phyloP scores from a whole-genome alignment of 495 filamentous ascomycete species.

The Poronia punctata region DNA sequence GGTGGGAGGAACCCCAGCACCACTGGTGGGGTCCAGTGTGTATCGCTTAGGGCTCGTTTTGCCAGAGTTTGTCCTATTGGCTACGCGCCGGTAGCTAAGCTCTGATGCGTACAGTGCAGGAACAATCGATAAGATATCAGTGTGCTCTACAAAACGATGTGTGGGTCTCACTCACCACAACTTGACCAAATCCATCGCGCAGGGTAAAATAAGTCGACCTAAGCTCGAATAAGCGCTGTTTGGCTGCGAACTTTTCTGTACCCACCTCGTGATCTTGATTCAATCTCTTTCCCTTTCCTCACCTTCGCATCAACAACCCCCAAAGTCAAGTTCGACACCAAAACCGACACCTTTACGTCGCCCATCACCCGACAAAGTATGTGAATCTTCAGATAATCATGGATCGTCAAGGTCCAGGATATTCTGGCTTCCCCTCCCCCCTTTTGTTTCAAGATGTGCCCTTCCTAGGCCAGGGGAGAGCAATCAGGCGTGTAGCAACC shows the following conservation, averaged over 20 bases:
- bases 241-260: constrained; percentile 7
- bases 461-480: constrained; percentile 45
- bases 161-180: constrained; percentile 2
- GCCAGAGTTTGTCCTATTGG: constrained; percentile 25
- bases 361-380: constrained; percentile 28
- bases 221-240: not conserved
- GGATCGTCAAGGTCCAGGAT: constrained; percentile 19
- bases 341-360: not conserved
- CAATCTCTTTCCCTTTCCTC: not conserved
- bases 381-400: constrained; percentile 26
- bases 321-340: not conserved
- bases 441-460: too few relatives aligned
- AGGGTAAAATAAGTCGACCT: constrained; percentile 4
- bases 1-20: constrained; percentile 12
- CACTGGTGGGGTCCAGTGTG: constrained; percentile 10
- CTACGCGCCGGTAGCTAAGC: too few relatives aligned
- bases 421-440: constrained; percentile 8
- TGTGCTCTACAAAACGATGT: not conserved
- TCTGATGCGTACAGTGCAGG: too few relatives aligned
- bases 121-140: constrained; percentile 11
- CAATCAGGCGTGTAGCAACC: constrained; percentile 32
- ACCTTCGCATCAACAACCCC: constrained; percentile 1
- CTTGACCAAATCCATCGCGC: constrained; percentile 13
- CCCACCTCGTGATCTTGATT: not conserved
- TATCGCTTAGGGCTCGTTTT: constrained; percentile 28